phyloP scores from a whole-genome alignment of 305 asterid species.

The Fraxinus baroniana region DNA sequence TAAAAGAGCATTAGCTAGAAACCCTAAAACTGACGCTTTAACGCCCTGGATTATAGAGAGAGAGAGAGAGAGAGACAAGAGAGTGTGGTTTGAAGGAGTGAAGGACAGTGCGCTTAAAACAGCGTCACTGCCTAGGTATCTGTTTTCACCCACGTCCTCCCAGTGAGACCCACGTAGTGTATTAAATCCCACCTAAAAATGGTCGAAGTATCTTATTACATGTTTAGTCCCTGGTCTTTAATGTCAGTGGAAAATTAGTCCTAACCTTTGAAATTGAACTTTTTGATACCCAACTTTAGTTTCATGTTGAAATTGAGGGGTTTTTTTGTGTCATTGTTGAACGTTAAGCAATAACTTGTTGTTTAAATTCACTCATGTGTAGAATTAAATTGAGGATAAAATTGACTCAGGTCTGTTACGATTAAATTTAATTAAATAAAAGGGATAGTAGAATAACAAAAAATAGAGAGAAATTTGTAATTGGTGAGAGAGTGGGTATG shows the following conservation, averaged over 20 bases:
- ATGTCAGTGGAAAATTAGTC: not conserved
- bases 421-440: no score
- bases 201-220: not conserved
- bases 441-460: not conserved
- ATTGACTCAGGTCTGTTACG: not conserved
- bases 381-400: not conserved
- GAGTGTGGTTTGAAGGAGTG: not conserved
- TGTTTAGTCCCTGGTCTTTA: not conserved
- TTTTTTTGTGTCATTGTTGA: not conserved
- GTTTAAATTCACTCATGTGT: not conserved
- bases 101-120: not conserved
- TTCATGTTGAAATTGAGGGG: not conserved
- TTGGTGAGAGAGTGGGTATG: no score
- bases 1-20: not conserved
- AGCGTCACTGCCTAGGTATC: conserved; percentile 7
- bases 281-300: not conserved
- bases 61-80: conserved; percentile 15
- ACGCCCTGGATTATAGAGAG: conserved; percentile 11
- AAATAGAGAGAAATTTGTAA: not conserved
- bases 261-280: not conserved
- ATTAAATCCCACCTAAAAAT: not conserved
- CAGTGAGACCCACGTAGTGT: no score
- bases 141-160: conserved; percentile 2
- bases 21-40: not conserved
- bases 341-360: not conserved